Conservation (phyloP, 2,329 filamentous ascomycete genomes). For the Diaporthe batatas region DNA sequence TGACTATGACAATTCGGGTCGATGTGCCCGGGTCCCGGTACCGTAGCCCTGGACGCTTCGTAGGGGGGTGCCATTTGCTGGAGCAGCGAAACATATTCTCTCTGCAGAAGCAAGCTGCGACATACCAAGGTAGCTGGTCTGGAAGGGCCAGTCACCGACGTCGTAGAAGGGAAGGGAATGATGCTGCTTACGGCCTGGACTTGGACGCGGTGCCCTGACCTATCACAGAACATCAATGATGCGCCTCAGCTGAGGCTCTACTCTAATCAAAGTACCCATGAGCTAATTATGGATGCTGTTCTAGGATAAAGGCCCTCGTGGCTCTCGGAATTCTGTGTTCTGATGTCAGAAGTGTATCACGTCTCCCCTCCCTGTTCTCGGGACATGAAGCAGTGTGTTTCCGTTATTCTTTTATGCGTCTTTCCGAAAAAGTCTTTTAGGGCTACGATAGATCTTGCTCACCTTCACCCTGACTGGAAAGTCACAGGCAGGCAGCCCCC, state of each 20-base stretch:
- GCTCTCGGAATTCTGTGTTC: conserved; percentile 16
- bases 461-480: not conserved
- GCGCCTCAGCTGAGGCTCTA: conserved; percentile 41
- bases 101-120: conserved; percentile 29
- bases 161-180: conserved; percentile 16
- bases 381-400: conserved; percentile 8
- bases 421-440: not conserved
- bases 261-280: conserved; percentile 13
- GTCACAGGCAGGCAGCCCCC: not conserved
- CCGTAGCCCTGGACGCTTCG: conserved; percentile 5
- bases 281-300: conserved; percentile 34
- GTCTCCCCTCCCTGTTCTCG: not conserved
- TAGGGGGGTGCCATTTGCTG: conserved; percentile 13
- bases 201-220: conserved; percentile 21
- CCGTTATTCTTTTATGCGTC: not conserved
- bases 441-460: not conserved
- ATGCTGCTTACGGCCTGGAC: conserved; percentile 33
- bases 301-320: conserved; percentile 12
- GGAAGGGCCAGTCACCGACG: not conserved
- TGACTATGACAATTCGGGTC: conserved; percentile 13
- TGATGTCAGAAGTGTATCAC: conserved; percentile 28
- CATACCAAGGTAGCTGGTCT: conserved; percentile 24
- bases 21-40: conserved; percentile 9
- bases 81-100: conserved; percentile 8
- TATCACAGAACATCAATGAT: conserved; percentile 37